Conservation (phyloP, 2,329 filamentous ascomycete genomes). For the Trichocomaceae sp. region DNA sequence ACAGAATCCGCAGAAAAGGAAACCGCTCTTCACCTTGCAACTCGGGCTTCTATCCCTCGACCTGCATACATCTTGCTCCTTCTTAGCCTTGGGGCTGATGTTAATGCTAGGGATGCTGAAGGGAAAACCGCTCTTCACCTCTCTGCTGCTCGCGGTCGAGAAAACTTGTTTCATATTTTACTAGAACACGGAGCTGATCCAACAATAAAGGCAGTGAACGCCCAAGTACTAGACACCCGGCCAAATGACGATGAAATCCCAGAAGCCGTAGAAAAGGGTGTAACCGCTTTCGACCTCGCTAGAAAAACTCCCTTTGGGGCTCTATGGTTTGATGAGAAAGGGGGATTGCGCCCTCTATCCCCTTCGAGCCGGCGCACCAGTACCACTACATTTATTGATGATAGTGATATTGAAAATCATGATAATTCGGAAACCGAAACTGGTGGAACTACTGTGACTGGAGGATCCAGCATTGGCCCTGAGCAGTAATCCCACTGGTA, state of each 20-base stretch:
- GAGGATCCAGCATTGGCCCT: not conserved
- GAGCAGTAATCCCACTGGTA: not conserved
- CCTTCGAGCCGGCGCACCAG: not conserved
- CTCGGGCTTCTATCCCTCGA: slow-evolving; percentile 16
- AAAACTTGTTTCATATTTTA: slow-evolving; percentile 20
- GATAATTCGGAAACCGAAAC: slow-evolving; percentile 17
- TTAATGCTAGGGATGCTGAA: slow-evolving; percentile 4
- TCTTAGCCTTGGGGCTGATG: slow-evolving; percentile 16
- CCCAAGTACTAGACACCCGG: not conserved
- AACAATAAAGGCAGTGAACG: not conserved
- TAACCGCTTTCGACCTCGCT: slow-evolving; percentile 21
- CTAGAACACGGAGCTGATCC: slow-evolving; percentile 23
- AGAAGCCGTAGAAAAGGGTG: slow-evolving; percentile 9
- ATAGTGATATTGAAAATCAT: slow-evolving; percentile 4
- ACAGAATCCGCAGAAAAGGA: slow-evolving; percentile 13
- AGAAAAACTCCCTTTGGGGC: slow-evolving; percentile 20
- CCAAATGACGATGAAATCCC: not conserved
- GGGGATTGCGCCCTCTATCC: slow-evolving; percentile 14
- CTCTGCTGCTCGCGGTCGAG: slow-evolving; percentile 19
- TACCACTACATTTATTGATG: slow-evolving; percentile 10
- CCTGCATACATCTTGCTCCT: slow-evolving; percentile 20
- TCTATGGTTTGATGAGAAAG: slow-evolving; percentile 20
- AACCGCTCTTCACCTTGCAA: slow-evolving; percentile 25
- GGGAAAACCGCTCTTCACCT: slow-evolving; percentile 11
- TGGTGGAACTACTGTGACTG: slow-evolving; percentile 16